phyloP scores from a whole-genome alignment of 768 basidiomycete species.

The Floccularia luteovirens region DNA sequence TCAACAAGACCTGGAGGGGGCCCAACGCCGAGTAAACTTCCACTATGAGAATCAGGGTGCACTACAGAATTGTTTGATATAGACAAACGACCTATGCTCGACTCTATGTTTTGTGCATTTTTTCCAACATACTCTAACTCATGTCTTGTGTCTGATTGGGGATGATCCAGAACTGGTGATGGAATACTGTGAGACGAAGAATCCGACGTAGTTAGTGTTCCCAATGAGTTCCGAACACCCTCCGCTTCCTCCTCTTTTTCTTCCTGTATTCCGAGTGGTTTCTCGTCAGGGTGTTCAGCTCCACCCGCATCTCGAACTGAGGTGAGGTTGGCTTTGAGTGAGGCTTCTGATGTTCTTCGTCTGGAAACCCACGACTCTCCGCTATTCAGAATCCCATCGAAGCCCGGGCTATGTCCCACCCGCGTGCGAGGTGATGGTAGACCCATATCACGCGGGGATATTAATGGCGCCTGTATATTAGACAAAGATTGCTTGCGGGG shows the following conservation, averaged over 20 bases:
- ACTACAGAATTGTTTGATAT: background rate
- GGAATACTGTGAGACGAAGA: too few species aligned
- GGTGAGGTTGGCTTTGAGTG: constrained; percentile 31
- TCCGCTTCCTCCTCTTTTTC: constrained; percentile 34
- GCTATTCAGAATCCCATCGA: constrained; percentile 64
- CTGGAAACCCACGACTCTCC: constrained; percentile 67
- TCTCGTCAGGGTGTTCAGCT: constrained; percentile 30
- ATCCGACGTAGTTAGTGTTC: background rate
- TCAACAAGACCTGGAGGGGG: constrained; percentile 45
- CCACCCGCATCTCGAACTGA: constrained; percentile 28
- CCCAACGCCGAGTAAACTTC: constrained; percentile 12
- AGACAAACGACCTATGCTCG: background rate
- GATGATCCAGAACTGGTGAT: too few species aligned
- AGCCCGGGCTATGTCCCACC: constrained; percentile 47
- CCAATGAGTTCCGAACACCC: background rate
- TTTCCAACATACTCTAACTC: background rate
- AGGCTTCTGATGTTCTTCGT: constrained; percentile 53
- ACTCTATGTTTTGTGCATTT: background rate
- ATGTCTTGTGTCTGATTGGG: too few species aligned
- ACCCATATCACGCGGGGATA: constrained; percentile 51
- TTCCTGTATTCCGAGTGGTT: constrained; percentile 47
- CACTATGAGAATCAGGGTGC: background rate
- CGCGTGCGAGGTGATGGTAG: constrained; percentile 65
- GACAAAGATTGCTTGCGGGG: constrained; percentile 70
- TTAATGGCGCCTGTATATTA: constrained; percentile 41